phyloP scores from a whole-genome alignment of 2,329 filamentous ascomycete species.

The Daldinia eschscholtzii region DNA sequence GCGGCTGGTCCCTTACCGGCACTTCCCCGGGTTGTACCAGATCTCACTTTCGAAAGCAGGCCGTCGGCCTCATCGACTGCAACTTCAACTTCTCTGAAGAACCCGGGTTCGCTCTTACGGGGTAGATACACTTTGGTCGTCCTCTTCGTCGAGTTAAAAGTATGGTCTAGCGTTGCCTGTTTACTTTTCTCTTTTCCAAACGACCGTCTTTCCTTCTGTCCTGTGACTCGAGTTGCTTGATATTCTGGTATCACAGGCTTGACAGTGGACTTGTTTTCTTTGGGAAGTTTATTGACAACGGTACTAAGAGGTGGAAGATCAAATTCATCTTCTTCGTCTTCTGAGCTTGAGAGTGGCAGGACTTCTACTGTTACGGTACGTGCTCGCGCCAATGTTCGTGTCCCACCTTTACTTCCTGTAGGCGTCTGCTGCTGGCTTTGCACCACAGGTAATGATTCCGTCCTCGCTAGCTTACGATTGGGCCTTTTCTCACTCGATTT shows the following conservation, averaged over 20 bases:
- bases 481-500: conserved; percentile 37
- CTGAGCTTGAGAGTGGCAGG: conserved; percentile 36
- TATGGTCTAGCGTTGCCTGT: conserved; percentile 39
- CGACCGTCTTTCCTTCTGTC: not conserved
- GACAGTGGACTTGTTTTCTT: not conserved
- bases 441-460: conserved; percentile 47
- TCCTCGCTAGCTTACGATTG: conserved; percentile 48
- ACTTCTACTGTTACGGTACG: conserved; percentile 43
- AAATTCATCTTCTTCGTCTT: conserved; percentile 40
- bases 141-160: conserved; percentile 34
- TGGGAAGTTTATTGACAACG: conserved; percentile 31
- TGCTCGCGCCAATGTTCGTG: conserved; percentile 40
- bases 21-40: not conserved
- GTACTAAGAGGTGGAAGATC: conserved; percentile 48
- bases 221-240: not conserved
- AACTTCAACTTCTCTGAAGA: conserved; percentile 55
- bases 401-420: not conserved
- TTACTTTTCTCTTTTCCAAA: conserved; percentile 17
- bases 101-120: conserved; percentile 55
- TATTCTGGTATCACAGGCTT: not conserved
- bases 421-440: conserved; percentile 24
- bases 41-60: conserved; percentile 21
- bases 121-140: conserved; percentile 58
- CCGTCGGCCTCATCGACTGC: conserved; percentile 48
- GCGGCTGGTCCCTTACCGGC: conserved; percentile 24